phyloP scores from a whole-genome alignment of 2,329 filamentous ascomycete species.

The Blastomyces silverae region DNA sequence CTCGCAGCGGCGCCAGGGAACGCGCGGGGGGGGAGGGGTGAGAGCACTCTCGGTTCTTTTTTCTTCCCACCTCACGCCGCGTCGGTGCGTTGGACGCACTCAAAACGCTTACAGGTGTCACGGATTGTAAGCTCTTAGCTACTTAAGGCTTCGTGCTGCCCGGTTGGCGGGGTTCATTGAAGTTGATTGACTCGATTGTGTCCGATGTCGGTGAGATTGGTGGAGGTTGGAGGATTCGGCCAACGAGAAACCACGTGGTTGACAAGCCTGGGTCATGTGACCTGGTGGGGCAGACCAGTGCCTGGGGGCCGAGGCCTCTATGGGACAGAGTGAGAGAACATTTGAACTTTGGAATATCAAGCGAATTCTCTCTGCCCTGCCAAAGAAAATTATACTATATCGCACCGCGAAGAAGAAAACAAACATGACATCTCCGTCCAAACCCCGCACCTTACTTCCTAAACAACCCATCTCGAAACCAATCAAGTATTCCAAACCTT shows the following conservation, averaged over 20 bases:
- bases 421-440: constrained; percentile 5
- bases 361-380: neutral
- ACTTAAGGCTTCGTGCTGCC: neutral
- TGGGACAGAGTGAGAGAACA: neutral
- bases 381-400: neutral
- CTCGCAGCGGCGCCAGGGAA: neutral
- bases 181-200: constrained; percentile 5
- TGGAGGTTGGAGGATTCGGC: neutral
- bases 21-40: neutral
- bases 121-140: constrained; percentile 3
- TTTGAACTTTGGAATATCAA: too few species aligned
- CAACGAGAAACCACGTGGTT: neutral
- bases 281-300: neutral
- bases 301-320: too few species aligned
- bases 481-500: constrained; percentile 7
- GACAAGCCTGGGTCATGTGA: neutral
- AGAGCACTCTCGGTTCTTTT: neutral
- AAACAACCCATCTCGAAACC: constrained; percentile 18
- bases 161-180: constrained; percentile 9
- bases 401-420: neutral
- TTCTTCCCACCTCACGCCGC: neutral
- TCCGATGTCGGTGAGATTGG: constrained; percentile 11
- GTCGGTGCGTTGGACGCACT: neutral
- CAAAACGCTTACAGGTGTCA: neutral
- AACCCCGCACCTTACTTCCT: constrained; percentile 9